Evolutionary conservation across 2,329 filamentous ascomycete genomes (phyloP), one percentile per base, ranked within the genome.

Genomic region (Lachnellula arida): DNA sequence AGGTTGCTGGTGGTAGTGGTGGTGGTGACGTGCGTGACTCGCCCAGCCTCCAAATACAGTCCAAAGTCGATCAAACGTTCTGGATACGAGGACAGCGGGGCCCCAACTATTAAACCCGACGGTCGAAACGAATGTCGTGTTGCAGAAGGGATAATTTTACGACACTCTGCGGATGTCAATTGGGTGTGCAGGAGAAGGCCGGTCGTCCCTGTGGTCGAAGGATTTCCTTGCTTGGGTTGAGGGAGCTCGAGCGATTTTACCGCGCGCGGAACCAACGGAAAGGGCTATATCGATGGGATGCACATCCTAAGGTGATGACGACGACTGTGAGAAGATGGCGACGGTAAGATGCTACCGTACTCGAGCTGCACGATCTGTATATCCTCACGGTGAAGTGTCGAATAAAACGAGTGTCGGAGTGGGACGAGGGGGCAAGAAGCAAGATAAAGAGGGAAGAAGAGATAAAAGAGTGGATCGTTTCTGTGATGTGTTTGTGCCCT

Each of bases 171-270:
- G 14, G 28, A n/a, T 34, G 34, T 43, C 44, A 50, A 55, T 55
- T 57, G 51, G 48, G n/a, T 4, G 54, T 40, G 58, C 52, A 55
- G 46, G 51, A 32, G 19, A 34, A 15, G 28, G 32, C 7, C 22
- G 37, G 28, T 12, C 4, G 39, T 22, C 19, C 17, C n/a, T 32
- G 17, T 51, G 19, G 48, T 62, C 44, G 65, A 11, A 17, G 12
- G 42, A 22, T 55, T 56, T 68, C 2, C 67, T 67, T 0, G 77
- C 77, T 49, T 17, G n/a, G 9, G n/a, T 23, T 17, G n/a, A 17
- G 42, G 15, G n/a, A 11, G 42, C n/a, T 22, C 17, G n/a, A 22
- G 4, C 42, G 42, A 44, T 44, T 44, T 44, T 23, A 19, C 42
- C 42, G 42, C 42, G 19, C 40, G 42, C 42, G 42, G 42, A 44